Evolutionary conservation across 345 rosid species (phyloP).

Genomic region (Lumnitzera racemosa): DNA sequence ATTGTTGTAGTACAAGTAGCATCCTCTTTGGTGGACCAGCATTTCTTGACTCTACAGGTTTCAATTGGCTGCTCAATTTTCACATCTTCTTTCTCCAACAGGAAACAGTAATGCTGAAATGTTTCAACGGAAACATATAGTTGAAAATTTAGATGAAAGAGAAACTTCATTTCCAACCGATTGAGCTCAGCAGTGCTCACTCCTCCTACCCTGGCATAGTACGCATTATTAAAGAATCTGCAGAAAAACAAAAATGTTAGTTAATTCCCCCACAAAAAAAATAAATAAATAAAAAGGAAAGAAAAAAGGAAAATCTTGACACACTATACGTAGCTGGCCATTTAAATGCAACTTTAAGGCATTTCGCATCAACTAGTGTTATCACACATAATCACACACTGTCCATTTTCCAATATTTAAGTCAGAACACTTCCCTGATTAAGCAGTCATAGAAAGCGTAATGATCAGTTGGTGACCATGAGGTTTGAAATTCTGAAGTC

Average conservation of each 20-base stretch:
- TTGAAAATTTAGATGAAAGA: conserved; percentile 75
- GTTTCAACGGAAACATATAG: conserved; percentile 63
- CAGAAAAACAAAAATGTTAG: conserved; percentile 5
- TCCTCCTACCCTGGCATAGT: conserved; percentile 92
- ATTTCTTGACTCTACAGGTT: conserved; percentile 46
- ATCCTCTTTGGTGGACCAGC: conserved; percentile 51
- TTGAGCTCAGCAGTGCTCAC: conserved; percentile 74
- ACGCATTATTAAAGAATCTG: conserved; percentile 87
- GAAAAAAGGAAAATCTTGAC: neutral
- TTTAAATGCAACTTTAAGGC: neutral
- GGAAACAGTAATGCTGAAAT: conserved; percentile 50
- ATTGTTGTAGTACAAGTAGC: conserved; percentile 40
- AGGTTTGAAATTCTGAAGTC: too few relatives aligned
- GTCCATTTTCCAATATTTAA: too few relatives aligned
- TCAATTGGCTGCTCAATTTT: conserved; percentile 42
- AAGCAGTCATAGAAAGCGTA: too few relatives aligned
- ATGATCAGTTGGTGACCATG: too few relatives aligned
- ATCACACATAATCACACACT: too few relatives aligned
- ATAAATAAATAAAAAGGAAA: neutral
- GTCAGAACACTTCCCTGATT: too few relatives aligned
- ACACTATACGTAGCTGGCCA: neutral
- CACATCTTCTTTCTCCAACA: conserved; percentile 47
- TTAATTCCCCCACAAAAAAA: neutral
- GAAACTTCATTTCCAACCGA: conserved; percentile 72
- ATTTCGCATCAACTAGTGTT: too few relatives aligned